These are phyloP conservation scores for Eremothecium coryli DNA, from an alignment of 1,139 yeast genomes.

Conservation along the genomic window DNA sequence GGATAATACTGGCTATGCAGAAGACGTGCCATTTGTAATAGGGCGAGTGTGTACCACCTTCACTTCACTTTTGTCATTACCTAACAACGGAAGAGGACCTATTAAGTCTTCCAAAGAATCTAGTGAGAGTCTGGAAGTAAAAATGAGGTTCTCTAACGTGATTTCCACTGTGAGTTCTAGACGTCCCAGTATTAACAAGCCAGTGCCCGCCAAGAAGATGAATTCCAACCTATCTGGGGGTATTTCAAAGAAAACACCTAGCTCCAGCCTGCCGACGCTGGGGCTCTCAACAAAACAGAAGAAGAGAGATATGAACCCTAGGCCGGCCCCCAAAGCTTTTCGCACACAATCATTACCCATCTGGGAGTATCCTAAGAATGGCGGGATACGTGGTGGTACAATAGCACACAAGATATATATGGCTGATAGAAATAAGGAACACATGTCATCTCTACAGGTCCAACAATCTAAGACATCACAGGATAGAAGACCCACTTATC, in stretches of 20 bases:
- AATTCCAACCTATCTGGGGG: constrained; percentile 1
- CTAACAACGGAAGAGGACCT: constrained; percentile 9
- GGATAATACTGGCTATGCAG: constrained; percentile 8
- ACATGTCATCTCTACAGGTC: constrained; percentile 8
- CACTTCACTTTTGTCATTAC: constrained; percentile 46
- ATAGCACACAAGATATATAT: constrained; percentile 36
- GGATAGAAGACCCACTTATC: constrained; percentile 17
- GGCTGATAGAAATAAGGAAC: constrained; percentile 31
- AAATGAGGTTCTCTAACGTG: constrained; percentile 45
- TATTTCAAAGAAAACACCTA: constrained; percentile 1
- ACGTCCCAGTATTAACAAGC: constrained; percentile 9
- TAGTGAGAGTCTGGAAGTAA: constrained; percentile 54
- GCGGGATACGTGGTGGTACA: constrained; percentile 32
- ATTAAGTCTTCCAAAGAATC: constrained; percentile 8
- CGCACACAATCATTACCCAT: constrained; percentile 57
- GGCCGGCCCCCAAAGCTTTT: constrained; percentile 46
- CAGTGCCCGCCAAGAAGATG: constrained; percentile 1
- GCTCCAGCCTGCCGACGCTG: not conserved
- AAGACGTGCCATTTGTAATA: constrained; percentile 39
- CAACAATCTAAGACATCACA: constrained; percentile 1
- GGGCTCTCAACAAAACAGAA: not conserved
- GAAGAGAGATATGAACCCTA: constrained; percentile 29
- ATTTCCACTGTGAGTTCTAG: constrained; percentile 11
- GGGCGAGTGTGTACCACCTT: constrained; percentile 68
- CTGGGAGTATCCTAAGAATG: constrained; percentile 36